Evolutionary conservation across 495 filamentous ascomycete species (phyloP).

Genomic region (Aspergillus bertholletiae): DNA sequence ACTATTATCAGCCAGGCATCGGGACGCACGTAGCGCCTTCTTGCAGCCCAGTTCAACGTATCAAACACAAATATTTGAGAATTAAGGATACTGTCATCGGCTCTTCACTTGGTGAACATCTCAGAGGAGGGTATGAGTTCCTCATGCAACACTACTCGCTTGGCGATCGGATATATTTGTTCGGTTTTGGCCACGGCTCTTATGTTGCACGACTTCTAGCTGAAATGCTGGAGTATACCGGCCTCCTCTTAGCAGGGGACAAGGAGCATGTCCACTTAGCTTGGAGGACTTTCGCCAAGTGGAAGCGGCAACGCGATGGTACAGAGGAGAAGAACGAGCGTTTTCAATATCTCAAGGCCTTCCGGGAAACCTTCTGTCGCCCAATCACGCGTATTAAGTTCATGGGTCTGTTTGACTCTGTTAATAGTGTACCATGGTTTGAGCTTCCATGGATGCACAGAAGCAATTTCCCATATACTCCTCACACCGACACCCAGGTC

Average conservation of each 20-base stretch:
- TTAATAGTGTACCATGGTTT: conserved; percentile 79
- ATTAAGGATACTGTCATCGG: conserved; percentile 83
- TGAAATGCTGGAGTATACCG: conserved; percentile 83
- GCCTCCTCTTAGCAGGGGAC: conserved; percentile 76
- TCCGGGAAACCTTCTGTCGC: conserved; percentile 80
- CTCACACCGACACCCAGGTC: conserved; percentile 67
- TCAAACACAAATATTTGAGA: conserved; percentile 75
- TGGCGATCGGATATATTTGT: conserved; percentile 77
- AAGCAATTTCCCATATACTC: conserved; percentile 78
- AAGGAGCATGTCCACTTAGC: conserved; percentile 82
- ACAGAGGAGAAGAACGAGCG: conserved; percentile 61
- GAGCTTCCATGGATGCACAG: conserved; percentile 85
- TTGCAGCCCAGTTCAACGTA: conserved; percentile 61
- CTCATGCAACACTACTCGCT: conserved; percentile 81
- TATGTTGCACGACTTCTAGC: conserved; percentile 84
- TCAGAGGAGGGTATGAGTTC: conserved; percentile 85
- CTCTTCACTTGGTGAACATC: conserved; percentile 78
- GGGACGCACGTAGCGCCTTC: conserved; percentile 76
- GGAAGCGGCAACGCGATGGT: conserved; percentile 66
- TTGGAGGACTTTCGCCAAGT: conserved; percentile 85
- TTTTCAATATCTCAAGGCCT: conserved; percentile 75
- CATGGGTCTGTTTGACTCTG: conserved; percentile 50
- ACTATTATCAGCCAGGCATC: conserved; percentile 63
- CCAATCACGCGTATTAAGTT: conserved; percentile 66
- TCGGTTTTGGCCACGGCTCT: conserved; percentile 80